A percentile compares a stretch with the other conserved stretches of the same genome.
These are phyloP conservation scores for Vaccinium darrowii DNA, from an alignment of 148 eudicot genomes.

Conservation along the genomic window DNA sequence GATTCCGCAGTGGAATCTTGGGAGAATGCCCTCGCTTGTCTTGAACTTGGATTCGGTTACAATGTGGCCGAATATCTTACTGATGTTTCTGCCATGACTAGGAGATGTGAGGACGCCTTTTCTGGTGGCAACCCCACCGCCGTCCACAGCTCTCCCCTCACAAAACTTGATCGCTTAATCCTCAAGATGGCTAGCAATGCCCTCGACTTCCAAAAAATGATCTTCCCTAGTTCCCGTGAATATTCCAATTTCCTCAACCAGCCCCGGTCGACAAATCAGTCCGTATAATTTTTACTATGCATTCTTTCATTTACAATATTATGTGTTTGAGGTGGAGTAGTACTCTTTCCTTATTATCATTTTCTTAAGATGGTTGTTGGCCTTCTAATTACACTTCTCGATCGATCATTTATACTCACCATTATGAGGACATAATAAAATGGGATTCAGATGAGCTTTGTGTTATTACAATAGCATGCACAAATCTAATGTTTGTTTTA, in stretches of 20 bases:
- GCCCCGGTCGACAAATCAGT: not conserved
- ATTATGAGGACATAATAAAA: not conserved
- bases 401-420: not conserved
- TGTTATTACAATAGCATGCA: not conserved
- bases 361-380: not conserved
- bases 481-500: too few species aligned
- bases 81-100: not conserved
- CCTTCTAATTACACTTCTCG: not conserved
- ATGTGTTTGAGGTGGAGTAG: not conserved
- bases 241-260: not conserved
- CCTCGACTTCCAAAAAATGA: not conserved
- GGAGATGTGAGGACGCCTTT: conserved; percentile 14
- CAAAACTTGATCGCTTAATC: conserved; percentile 1
- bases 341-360: not conserved
- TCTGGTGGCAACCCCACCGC: not conserved
- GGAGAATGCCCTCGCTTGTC: not conserved
- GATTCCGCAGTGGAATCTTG: conserved; percentile 4
- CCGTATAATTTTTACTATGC: not conserved
- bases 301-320: not conserved
- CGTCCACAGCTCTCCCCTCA: not conserved
- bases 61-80: not conserved
- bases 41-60: not conserved
- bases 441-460: not conserved
- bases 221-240: not conserved
- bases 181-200: conserved; percentile 1